Percentiles rank a stretch among this genome's conserved stretches.
Conservation (phyloP, 805 yeast genomes). For the Dipodascus albidus region DNA sequence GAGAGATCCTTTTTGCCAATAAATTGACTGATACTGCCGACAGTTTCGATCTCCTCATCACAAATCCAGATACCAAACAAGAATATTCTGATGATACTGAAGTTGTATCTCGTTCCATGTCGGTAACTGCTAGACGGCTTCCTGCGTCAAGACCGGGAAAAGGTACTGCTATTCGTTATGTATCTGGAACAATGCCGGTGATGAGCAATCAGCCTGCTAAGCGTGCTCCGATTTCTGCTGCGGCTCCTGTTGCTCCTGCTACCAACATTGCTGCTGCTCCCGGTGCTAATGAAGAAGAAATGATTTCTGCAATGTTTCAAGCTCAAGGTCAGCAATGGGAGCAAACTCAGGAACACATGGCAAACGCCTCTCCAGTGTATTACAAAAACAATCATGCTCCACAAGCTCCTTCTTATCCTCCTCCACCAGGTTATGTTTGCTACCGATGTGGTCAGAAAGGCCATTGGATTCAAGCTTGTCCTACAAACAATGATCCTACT, state of each 20-base stretch:
- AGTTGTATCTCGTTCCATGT: slow-evolving; percentile 82
- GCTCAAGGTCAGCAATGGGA: slow-evolving; percentile 94
- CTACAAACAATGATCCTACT: slow-evolving; percentile 83
- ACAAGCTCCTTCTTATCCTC: slow-evolving; percentile 50
- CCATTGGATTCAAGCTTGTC: slow-evolving; percentile 95
- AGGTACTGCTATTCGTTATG: slow-evolving; percentile 48
- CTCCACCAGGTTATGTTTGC: slow-evolving; percentile 94
- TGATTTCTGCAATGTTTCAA: slow-evolving; percentile 81
- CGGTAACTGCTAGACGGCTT: slow-evolving; percentile 68
- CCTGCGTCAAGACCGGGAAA: slow-evolving; percentile 47
- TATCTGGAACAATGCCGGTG: slow-evolving; percentile 36
- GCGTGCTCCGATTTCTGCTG: slow-evolving; percentile 15
- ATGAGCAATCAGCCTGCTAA: slow-evolving; percentile 26
- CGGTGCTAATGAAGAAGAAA: slow-evolving; percentile 66
- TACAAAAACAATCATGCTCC: slow-evolving; percentile 21
- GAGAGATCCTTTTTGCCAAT: slow-evolving; percentile 76
- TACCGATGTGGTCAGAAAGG: slow-evolving; percentile 93
- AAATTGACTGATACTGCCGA: slow-evolving; percentile 75
- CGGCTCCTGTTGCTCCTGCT: slow-evolving; percentile 12
- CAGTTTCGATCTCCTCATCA: slow-evolving; percentile 56
- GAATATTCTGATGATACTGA: slow-evolving; percentile 83
- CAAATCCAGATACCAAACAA: slow-evolving; percentile 54
- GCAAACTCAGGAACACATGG: slow-evolving; percentile 83
- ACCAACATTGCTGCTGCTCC: slow-evolving; percentile 25
- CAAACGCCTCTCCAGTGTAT: slow-evolving; percentile 70